Evolutionary conservation across 352 stramenopile species (phyloP).

Genomic region (Pythium apleroticum): DNA sequence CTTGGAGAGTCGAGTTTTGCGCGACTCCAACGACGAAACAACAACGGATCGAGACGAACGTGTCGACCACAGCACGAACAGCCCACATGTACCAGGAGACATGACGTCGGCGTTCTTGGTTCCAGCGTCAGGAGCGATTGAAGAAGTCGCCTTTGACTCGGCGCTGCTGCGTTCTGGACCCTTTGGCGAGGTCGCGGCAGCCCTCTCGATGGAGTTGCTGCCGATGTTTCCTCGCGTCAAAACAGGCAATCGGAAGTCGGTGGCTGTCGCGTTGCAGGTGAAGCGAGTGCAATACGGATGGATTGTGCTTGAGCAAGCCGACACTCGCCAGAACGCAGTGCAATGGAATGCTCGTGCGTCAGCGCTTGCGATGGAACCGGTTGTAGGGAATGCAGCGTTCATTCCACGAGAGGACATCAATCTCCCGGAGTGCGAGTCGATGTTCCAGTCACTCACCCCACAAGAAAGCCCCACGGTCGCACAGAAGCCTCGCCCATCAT

Average conservation of each 20-base stretch:
- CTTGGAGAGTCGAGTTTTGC: too few relatives aligned
- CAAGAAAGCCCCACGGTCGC: not conserved
- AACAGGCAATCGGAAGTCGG: not conserved
- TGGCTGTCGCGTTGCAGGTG: not conserved
- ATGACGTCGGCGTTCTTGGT: slow-evolving; percentile 7
- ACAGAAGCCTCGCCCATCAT: slow-evolving; percentile 11
- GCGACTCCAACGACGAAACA: not conserved
- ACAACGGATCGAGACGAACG: not conserved
- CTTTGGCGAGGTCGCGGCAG: not conserved
- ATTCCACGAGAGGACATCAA: not conserved
- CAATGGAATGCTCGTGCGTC: slow-evolving; percentile 34
- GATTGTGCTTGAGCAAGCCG: slow-evolving; percentile 25
- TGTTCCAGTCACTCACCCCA: slow-evolving; percentile 10
- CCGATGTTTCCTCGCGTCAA: slow-evolving; percentile 3
- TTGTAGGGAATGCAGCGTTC: slow-evolving; percentile 31
- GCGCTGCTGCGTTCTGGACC: not conserved
- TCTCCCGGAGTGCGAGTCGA: not conserved
- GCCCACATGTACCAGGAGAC: too few relatives aligned
- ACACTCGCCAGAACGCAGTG: not conserved
- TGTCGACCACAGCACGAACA: not conserved
- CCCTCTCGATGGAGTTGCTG: slow-evolving; percentile 4
- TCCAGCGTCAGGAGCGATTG: not conserved
- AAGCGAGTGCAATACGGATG: slow-evolving; percentile 28
- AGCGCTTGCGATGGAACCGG: slow-evolving; percentile 24
- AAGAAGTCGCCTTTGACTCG: slow-evolving; percentile 17